A percentile compares a stretch with the other conserved stretches of the same genome.
These are phyloP conservation scores for Terfezia claveryi DNA, from an alignment of 495 filamentous ascomycete species.

Conservation along the genomic window DNA sequence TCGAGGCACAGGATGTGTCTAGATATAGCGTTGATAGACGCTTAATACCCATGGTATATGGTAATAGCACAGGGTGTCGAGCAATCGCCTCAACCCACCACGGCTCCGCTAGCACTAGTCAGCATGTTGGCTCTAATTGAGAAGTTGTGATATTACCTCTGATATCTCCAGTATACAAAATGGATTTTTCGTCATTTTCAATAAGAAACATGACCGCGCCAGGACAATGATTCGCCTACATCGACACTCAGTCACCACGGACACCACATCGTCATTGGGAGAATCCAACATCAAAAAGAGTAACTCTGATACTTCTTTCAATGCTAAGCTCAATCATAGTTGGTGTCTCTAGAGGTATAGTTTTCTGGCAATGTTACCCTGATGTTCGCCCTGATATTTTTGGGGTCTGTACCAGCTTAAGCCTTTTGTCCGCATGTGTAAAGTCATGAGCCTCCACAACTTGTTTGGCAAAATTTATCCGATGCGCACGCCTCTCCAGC, in stretches of 20 bases:
- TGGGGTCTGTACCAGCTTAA: constrained; percentile 4
- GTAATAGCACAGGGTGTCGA: constrained; percentile 50
- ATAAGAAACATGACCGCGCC: constrained; percentile 92
- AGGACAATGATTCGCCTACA: constrained; percentile 57
- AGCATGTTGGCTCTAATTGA: not conserved
- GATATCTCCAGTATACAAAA: constrained; percentile 87
- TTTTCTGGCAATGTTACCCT: constrained; percentile 29
- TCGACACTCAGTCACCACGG: not conserved
- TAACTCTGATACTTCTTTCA: constrained; percentile 46
- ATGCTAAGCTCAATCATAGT: constrained; percentile 53
- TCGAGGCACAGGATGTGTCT: constrained; percentile 45
- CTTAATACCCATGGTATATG: constrained; percentile 46
- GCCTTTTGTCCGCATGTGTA: constrained; percentile 14
- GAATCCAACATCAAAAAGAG: constrained; percentile 44
- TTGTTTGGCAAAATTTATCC: constrained; percentile 26
- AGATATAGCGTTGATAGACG: constrained; percentile 62
- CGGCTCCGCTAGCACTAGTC: constrained; percentile 28
- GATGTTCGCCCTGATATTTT: not conserved
- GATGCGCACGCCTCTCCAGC: constrained; percentile 21
- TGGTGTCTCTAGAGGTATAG: constrained; percentile 67
- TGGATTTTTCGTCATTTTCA: constrained; percentile 49
- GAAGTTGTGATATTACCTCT: constrained; percentile 32
- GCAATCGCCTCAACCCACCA: constrained; percentile 48
- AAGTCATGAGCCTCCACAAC: constrained; percentile 3
- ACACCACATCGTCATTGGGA: not conserved